Base-by-base conservation (phyloP, 441 rosid genomes). In the Dalechampia spathulata region DNA sequence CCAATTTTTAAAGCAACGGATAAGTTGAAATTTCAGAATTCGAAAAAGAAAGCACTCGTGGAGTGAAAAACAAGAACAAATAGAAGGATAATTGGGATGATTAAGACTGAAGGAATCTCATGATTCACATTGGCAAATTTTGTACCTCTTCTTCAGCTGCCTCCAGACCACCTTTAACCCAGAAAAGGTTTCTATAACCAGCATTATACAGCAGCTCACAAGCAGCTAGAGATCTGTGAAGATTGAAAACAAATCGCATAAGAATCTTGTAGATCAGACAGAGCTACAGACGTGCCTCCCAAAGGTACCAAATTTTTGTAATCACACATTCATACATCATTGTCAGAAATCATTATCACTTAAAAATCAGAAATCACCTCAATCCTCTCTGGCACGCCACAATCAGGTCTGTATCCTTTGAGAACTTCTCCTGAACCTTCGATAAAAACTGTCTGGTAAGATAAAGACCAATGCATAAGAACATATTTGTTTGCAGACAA, bases 331-430 rank as follows among this genome's bases (percentile, higher is more conserved):
- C n/a, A n/a, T n/a, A n/a, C n/a, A n/a, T n/a, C n/a, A n/a, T n/a
- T 28, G 34, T 28, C 34, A 28, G 34, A 28, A 28, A 28, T 28
- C 34, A 28, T 44, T 28, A n/a, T n/a, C n/a, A n/a, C n/a, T n/a
- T n/a, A n/a, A 57, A 38, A 55, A 11, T 23, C 64, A 50, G 37
- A 54, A 36, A 19, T 64, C 64, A 91, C 98, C 98, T 86, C 75
- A 92, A 74, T 62, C 98, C 98, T 62, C 83, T 92, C 73, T 92
- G 98, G 79, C 98, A 88, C 50, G 90, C 85, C 68, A 92, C 90
- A 44, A 92, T 84, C 58, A 92, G 80, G 61, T 92, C 91, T 11
- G 85, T 30, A 30, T 92, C 94, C 71, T 81, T 78, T 34, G 94
- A 79, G 69, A 86, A 83, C 75, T 80, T 78, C 69, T 84, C 93